These are phyloP conservation scores for Cercospora sp. DNA, from an alignment of 2,329 filamentous ascomycete species.

Conservation along the genomic window DNA sequence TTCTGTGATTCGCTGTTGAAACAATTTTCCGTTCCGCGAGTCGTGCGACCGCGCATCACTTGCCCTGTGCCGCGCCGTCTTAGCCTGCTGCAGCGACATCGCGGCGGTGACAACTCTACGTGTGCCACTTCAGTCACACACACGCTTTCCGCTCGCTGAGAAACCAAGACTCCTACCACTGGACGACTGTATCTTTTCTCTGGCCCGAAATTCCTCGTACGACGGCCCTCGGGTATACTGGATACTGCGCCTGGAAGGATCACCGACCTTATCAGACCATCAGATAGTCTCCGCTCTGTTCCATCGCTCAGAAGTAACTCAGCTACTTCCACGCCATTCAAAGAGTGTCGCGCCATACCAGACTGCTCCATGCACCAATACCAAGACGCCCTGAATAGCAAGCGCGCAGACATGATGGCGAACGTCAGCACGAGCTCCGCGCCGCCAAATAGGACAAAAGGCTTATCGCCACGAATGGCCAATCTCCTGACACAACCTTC, in stretches of 20 bases:
- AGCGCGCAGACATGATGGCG: slow-evolving; percentile 16
- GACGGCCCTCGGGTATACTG: background rate
- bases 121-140: background rate
- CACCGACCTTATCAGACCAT: slow-evolving; percentile 20
- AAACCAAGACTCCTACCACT: background rate
- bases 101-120: slow-evolving; percentile 2
- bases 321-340: background rate
- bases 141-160: background rate
- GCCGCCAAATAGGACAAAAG: slow-evolving; percentile 13
- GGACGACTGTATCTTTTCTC: background rate
- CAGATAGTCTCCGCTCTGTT: slow-evolving; percentile 23
- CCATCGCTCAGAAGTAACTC: background rate
- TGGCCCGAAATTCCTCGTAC: background rate
- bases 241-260: background rate
- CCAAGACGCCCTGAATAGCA: background rate
- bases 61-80: background rate
- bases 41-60: background rate
- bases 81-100: slow-evolving; percentile 7
- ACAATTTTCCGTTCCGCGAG: slow-evolving; percentile 3
- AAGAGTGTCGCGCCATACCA: background rate
- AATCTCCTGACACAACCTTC: slow-evolving; percentile 41
- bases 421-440: slow-evolving; percentile 13
- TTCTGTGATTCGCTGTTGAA: background rate
- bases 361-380: slow-evolving; percentile 18
- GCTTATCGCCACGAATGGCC: slow-evolving; percentile 25